phyloP scores from a whole-genome alignment of 495 filamentous ascomycete genomes.

The Penicillium subrubescens region DNA sequence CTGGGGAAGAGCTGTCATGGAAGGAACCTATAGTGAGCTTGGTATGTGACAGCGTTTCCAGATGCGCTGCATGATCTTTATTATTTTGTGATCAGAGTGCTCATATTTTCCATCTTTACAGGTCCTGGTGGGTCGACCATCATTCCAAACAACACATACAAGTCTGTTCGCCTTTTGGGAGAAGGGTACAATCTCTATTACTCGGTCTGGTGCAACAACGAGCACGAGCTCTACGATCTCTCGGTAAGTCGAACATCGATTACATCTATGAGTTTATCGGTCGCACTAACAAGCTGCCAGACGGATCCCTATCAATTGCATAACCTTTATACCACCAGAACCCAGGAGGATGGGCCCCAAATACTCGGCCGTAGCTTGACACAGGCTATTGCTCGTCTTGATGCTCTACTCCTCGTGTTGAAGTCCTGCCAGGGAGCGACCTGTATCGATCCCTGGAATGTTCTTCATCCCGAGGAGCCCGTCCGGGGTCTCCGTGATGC shows the following conservation, averaged over 20 bases:
- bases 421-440: conserved; percentile 62
- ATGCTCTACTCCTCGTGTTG: conserved; percentile 63
- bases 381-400: conserved; percentile 53
- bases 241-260: conserved; percentile 35
- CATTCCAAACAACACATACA: conserved; percentile 63
- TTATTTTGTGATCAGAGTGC: not conserved
- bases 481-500: conserved; percentile 41
- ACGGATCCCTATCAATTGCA: conserved; percentile 61
- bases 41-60: conserved; percentile 21
- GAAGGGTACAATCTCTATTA: conserved; percentile 61
- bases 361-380: conserved; percentile 50
- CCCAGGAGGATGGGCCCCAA: conserved; percentile 9
- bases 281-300: conserved; percentile 25
- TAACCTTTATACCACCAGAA: conserved; percentile 53
- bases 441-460: conserved; percentile 61
- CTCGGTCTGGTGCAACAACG: conserved; percentile 66
- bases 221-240: conserved; percentile 66
- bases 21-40: conserved; percentile 44
- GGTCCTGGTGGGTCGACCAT: conserved; percentile 22
- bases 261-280: not conserved
- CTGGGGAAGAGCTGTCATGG: conserved; percentile 57
- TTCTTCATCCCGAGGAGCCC: conserved; percentile 55
- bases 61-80: not conserved
- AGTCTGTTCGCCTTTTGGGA: conserved; percentile 59
- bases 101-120: conserved; percentile 7